phyloP scores from a whole-genome alignment of 2,329 filamentous ascomycete genomes.

The Alternaria ventricosa region DNA sequence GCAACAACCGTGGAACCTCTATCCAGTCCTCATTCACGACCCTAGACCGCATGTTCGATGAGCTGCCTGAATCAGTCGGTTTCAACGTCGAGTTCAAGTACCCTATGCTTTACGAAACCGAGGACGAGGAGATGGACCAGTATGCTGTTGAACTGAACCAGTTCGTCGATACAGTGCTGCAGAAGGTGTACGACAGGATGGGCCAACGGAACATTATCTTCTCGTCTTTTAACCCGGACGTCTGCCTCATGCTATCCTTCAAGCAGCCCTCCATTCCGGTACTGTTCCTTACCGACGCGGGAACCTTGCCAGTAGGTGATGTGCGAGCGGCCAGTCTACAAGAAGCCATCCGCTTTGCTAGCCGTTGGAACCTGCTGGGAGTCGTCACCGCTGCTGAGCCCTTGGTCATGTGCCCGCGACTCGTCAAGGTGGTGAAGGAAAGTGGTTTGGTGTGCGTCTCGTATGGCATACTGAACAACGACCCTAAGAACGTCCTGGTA shows the following conservation, averaged over 20 bases:
- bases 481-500: conserved; percentile 84
- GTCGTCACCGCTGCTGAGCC: conserved; percentile 90
- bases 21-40: conserved; percentile 97
- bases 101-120: conserved; percentile 94
- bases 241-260: conserved; percentile 91
- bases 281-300: conserved; percentile 90
- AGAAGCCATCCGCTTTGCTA: conserved; percentile 93
- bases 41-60: conserved; percentile 87
- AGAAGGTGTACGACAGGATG: conserved; percentile 86
- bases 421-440: conserved; percentile 94
- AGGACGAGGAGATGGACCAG: conserved; percentile 95
- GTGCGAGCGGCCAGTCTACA: conserved; percentile 90
- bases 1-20: conserved; percentile 89
- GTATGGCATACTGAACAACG: conserved; percentile 91
- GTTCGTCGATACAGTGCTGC: conserved; percentile 92
- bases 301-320: conserved; percentile 80
- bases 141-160: conserved; percentile 96
- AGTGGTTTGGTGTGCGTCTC: conserved; percentile 92
- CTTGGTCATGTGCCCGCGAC: conserved; percentile 83
- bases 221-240: conserved; percentile 96
- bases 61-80: conserved; percentile 80
- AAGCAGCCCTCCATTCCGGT: conserved; percentile 98
- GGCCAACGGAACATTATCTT: conserved; percentile 91
- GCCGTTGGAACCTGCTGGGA: conserved; percentile 91
- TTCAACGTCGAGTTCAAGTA: conserved; percentile 99